Conservation (phyloP, 257 asterid genomes). For the Primulina huaijiensis region DNA sequence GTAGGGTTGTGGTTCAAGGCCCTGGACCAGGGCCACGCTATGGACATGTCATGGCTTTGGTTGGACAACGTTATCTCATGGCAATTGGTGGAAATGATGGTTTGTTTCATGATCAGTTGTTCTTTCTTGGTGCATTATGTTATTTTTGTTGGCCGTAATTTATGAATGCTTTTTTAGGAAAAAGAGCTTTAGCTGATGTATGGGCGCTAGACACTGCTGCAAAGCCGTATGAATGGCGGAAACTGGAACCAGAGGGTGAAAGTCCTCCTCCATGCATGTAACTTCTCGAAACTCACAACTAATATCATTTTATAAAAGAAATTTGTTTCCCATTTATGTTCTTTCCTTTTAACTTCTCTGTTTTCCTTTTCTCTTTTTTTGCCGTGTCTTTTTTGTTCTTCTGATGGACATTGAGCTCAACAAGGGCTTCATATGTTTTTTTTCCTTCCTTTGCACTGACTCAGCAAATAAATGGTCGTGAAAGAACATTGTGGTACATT, state of each 20-base stretch:
- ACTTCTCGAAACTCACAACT: slow-evolving; percentile 29
- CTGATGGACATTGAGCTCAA: not conserved
- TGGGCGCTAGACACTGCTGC: slow-evolving; percentile 99
- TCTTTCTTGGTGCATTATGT: not conserved
- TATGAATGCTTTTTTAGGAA: slow-evolving; percentile 48
- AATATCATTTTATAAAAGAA: not conserved
- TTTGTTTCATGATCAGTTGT: slow-evolving; percentile 32
- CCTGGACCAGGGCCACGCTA: slow-evolving; percentile 99
- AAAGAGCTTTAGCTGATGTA: slow-evolving; percentile 94
- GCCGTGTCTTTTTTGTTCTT: not conserved
- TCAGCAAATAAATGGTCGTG: not conserved
- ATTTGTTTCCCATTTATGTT: not conserved
- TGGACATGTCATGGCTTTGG: slow-evolving; percentile 99
- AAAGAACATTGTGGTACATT: not conserved
- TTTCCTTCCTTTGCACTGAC: not conserved
- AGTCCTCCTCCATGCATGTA: slow-evolving; percentile 99
- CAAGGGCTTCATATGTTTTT: not conserved
- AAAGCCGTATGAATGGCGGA: slow-evolving; percentile 98
- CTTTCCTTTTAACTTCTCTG: not conserved
- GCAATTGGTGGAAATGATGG: slow-evolving; percentile 99
- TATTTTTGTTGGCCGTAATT: slow-evolving; percentile 18
- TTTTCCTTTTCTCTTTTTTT: not conserved
- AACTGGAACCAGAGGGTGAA: slow-evolving; percentile 98
- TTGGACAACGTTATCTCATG: slow-evolving; percentile 97
- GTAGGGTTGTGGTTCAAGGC: slow-evolving; percentile 94